phyloP scores from a whole-genome alignment of 2,329 filamentous ascomycete species.

The Clarireedia homoeocarpa region DNA sequence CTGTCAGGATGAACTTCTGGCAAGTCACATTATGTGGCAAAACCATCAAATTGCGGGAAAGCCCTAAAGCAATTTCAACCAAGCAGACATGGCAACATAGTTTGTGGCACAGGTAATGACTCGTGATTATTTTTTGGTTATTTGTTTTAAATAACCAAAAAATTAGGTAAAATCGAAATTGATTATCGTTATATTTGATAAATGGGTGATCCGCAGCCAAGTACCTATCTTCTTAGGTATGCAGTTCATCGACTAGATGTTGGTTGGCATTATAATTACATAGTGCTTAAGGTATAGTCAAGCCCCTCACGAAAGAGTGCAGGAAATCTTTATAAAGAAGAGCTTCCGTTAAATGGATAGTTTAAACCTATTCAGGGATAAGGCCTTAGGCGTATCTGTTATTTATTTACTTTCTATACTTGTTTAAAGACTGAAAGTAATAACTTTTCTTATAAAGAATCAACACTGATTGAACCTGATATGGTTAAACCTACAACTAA shows the following conservation, averaged over 20 bases:
- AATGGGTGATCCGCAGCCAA: neutral
- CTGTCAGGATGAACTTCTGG: neutral
- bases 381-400: neutral
- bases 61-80: neutral
- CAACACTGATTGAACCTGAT: no score
- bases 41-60: neutral
- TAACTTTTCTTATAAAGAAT: no score
- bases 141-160: neutral
- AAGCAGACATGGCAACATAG: neutral
- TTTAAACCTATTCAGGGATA: neutral
- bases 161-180: neutral
- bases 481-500: no score
- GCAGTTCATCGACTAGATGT: neutral
- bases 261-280: neutral
- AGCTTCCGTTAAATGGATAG: neutral
- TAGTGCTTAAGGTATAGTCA: neutral
- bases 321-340: neutral
- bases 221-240: neutral
- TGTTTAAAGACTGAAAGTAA: no score
- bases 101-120: neutral
- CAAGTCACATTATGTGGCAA: neutral
- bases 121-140: neutral
- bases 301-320: neutral
- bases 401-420: no score
- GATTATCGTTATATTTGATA: neutral